These are phyloP conservation scores for Fusarium sp. DNA, from an alignment of 2,329 filamentous ascomycete genomes.

Conservation along the genomic window DNA sequence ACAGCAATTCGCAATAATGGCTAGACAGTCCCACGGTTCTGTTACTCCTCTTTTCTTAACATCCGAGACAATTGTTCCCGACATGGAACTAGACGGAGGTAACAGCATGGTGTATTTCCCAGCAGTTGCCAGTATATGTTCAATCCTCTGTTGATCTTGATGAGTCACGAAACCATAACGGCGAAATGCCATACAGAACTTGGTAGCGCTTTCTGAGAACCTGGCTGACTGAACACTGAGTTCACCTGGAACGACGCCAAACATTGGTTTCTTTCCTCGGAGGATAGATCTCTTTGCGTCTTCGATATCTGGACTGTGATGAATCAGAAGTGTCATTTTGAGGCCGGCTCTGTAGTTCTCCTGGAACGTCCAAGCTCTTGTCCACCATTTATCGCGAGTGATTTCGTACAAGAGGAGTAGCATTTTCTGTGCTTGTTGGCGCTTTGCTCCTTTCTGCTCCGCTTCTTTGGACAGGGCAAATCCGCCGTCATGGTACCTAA, in stretches of 20 bases:
- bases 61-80: conserved; percentile 45
- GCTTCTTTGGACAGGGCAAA: conserved; percentile 12
- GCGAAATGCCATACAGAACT: conserved; percentile 45
- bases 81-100: conserved; percentile 44
- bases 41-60: conserved; percentile 39
- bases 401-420: conserved; percentile 44
- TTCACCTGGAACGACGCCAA: conserved; percentile 40
- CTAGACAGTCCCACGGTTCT: conserved; percentile 48
- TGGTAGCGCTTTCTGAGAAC: conserved; percentile 43
- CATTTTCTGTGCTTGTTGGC: conserved; percentile 26
- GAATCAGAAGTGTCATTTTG: conserved; percentile 49
- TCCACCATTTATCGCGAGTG: conserved; percentile 50
- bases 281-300: conserved; percentile 37
- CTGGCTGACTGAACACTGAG: conserved; percentile 43
- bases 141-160: conserved; percentile 3
- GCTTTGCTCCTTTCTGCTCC: neutral
- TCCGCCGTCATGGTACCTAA: conserved; percentile 16
- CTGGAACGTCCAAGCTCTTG: conserved; percentile 53
- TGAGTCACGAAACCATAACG: neutral
- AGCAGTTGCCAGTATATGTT: conserved; percentile 39
- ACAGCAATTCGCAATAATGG: conserved; percentile 53
- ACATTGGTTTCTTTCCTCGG: neutral
- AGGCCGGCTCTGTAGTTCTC: conserved; percentile 51
- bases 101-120: conserved; percentile 48
- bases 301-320: conserved; percentile 40